A percentile compares a stretch with the other conserved stretches of the same genome.
Evolutionary conservation across 805 yeast genomes (phyloP).

Genomic region (Zygosaccharomyces lentus): DNA sequence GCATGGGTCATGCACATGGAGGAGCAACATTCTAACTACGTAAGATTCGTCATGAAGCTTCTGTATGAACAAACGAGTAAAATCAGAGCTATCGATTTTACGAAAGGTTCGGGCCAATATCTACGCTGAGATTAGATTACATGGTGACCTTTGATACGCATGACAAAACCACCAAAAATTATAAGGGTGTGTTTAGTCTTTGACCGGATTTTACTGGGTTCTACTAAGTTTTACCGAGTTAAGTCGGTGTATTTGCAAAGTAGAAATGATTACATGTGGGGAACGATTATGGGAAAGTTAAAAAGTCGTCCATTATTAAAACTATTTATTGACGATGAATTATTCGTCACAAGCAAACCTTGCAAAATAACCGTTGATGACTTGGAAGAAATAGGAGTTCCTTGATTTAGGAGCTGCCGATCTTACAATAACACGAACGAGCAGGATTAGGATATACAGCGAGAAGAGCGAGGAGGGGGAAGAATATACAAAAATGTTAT

Average conservation of each 20-base stretch:
- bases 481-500: slow-evolving; percentile 34
- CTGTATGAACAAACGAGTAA: slow-evolving; percentile 79
- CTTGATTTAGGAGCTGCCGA: slow-evolving; percentile 67
- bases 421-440: slow-evolving; percentile 42
- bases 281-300: slow-evolving; percentile 69
- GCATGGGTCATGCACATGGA: slow-evolving; percentile 92
- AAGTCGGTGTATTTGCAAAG: slow-evolving; percentile 86
- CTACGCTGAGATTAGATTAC: slow-evolving; percentile 67
- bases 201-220: slow-evolving; percentile 78
- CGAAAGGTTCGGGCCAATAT: slow-evolving; percentile 74
- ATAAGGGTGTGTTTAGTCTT: slow-evolving; percentile 72
- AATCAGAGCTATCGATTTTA: slow-evolving; percentile 68
- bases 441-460: slow-evolving; percentile 34
- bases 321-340: slow-evolving; percentile 70
- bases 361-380: slow-evolving; percentile 59
- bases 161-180: slow-evolving; percentile 82
- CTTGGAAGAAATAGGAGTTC: slow-evolving; percentile 62
- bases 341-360: slow-evolving; percentile 71
- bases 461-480: slow-evolving; percentile 38
- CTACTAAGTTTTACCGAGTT: too few relatives aligned
- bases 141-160: slow-evolving; percentile 95
- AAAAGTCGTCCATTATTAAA: slow-evolving; percentile 60
- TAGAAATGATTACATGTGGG: slow-evolving; percentile 76
- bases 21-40: slow-evolving; percentile 83
- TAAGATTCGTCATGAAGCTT: slow-evolving; percentile 73